Percentiles rank a stretch among this genome's conserved stretches.
phyloP scores from a whole-genome alignment of 805 yeast genomes.

The Saccharomycopsis guyanensis region DNA sequence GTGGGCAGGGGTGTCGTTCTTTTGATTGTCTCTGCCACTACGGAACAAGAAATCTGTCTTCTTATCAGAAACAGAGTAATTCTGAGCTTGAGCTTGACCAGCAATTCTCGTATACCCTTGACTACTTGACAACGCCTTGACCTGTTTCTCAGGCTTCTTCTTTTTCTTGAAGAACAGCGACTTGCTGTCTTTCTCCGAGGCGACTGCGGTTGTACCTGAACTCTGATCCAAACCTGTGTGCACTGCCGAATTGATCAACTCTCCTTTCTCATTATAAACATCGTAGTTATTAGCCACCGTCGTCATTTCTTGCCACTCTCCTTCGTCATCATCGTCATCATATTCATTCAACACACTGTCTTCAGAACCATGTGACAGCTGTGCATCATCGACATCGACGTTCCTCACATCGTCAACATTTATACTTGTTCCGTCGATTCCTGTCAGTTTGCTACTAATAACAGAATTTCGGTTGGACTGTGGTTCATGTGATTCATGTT shows the following conservation, averaged over 20 bases:
- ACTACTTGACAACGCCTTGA: slow-evolving; percentile 32
- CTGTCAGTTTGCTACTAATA: not conserved
- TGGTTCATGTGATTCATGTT: no score
- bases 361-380: not conserved
- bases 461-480: no score
- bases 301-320: slow-evolving; percentile 82
- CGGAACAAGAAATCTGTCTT: slow-evolving; percentile 50
- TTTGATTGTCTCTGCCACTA: slow-evolving; percentile 11
- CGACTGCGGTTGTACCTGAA: not conserved
- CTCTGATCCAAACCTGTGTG: not conserved
- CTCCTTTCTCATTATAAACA: slow-evolving; percentile 75
- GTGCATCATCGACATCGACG: not conserved
- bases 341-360: slow-evolving; percentile 1
- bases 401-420: not conserved
- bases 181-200: not conserved
- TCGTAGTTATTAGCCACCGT: slow-evolving; percentile 63
- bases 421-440: not conserved
- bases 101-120: slow-evolving; percentile 83
- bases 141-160: slow-evolving; percentile 23
- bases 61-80: slow-evolving; percentile 47
- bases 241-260: slow-evolving; percentile 32
- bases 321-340: slow-evolving; percentile 34
- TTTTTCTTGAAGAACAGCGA: slow-evolving; percentile 8
- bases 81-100: slow-evolving; percentile 76
- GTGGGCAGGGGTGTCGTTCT: slow-evolving; percentile 26